Conservation (phyloP, 768 basidiomycete species). For the Tylopilus felleus region DNA sequence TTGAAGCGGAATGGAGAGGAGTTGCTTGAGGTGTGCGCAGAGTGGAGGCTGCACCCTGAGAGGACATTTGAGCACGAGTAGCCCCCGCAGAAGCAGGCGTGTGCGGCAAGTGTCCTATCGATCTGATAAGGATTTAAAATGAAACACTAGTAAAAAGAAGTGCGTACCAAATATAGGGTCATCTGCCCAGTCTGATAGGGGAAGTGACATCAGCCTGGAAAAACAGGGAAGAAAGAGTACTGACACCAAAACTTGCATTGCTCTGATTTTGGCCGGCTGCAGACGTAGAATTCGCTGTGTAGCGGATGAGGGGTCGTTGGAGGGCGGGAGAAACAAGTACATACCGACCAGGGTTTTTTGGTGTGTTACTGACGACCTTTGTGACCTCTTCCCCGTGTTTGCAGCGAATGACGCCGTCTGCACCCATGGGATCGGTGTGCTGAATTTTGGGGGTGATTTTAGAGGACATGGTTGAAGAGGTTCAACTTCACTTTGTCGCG, state of each 20-base stretch:
- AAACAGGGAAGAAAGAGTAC: background rate
- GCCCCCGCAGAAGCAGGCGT: background rate
- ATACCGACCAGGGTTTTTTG: slow-evolving; percentile 36
- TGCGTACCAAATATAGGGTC: slow-evolving; percentile 19
- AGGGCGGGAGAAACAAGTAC: background rate
- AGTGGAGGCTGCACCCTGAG: background rate
- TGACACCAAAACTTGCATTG: slow-evolving; percentile 37
- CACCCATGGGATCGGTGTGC: slow-evolving; percentile 25
- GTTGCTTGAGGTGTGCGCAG: background rate
- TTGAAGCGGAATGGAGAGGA: background rate
- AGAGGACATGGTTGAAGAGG: background rate
- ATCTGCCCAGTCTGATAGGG: slow-evolving; percentile 32
- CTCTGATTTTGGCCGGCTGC: slow-evolving; percentile 17
- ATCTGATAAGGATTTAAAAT: background rate
- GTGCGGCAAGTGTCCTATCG: background rate
- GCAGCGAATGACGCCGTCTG: slow-evolving; percentile 35
- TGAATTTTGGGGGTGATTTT: background rate
- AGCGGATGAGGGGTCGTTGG: background rate
- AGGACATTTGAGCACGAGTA: background rate
- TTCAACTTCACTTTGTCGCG: too few species aligned
- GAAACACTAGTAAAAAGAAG: background rate
- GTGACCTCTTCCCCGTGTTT: slow-evolving; percentile 26
- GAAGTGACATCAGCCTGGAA: background rate
- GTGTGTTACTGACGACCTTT: slow-evolving; percentile 30
- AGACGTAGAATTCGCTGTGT: slow-evolving; percentile 37